These are phyloP conservation scores for Aspergillus haitiensis DNA, from an alignment of 495 filamentous ascomycete genomes.

Conservation along the genomic window DNA sequence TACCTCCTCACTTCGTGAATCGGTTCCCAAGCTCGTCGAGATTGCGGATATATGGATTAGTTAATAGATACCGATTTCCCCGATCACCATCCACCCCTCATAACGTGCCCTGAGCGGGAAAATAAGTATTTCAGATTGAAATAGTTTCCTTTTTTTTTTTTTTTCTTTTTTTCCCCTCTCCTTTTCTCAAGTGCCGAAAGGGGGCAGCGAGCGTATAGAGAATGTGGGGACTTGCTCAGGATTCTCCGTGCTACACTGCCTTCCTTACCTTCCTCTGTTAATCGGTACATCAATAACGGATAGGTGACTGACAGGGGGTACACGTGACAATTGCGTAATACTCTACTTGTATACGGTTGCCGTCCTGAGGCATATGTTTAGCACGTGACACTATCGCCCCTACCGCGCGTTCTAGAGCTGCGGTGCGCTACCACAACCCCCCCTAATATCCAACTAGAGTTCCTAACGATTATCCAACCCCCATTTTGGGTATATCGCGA, in stretches of 20 bases:
- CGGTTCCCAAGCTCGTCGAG: background rate
- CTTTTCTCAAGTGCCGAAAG: too few species aligned
- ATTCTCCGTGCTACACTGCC: background rate
- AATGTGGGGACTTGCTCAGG: too few species aligned
- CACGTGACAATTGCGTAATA: constrained; percentile 13
- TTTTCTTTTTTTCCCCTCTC: too few species aligned
- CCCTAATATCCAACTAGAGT: constrained; percentile 13
- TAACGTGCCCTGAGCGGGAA: background rate
- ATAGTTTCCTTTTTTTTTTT: too few species aligned
- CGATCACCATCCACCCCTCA: background rate
- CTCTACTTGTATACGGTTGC: background rate
- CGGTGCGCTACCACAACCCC: constrained; percentile 9
- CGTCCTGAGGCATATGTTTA: constrained; percentile 7
- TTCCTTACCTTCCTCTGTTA: too few species aligned
- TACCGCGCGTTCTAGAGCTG: constrained; percentile 30
- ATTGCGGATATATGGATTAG: background rate
- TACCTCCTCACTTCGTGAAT: background rate
- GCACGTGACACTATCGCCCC: constrained; percentile 16
- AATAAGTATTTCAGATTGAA: too few species aligned
- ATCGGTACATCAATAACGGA: too few species aligned
- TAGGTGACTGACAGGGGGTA: constrained; percentile 1
- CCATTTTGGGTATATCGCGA: constrained; percentile 9
- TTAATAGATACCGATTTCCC: background rate
- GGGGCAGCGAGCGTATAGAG: too few species aligned
- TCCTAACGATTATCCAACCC: constrained; percentile 4